Conservation (phyloP, 208 protist species). For the Crithidia bombi region DNA sequence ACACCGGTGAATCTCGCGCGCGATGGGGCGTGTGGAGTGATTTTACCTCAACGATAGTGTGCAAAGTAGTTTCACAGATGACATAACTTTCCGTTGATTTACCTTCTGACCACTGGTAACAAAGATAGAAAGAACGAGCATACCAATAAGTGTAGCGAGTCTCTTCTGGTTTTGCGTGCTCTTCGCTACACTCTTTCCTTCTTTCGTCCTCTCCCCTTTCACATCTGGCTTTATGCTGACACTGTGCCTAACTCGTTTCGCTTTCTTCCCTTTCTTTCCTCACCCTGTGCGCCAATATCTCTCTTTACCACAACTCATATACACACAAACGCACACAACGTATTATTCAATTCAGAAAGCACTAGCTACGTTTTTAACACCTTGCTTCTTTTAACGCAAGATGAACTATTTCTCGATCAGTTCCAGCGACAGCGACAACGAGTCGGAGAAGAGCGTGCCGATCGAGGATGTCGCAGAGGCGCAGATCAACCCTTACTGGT, state of each 20-base stretch:
- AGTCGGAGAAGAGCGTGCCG: conserved; percentile 50
- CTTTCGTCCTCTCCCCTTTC: neutral
- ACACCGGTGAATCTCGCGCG: too few species aligned
- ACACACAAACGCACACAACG: neutral
- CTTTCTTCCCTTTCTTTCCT: conserved; percentile 4
- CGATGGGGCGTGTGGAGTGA: too few species aligned
- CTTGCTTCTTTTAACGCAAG: conserved; percentile 33
- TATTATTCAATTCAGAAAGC: neutral
- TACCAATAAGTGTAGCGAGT: too few species aligned
- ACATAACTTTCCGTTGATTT: too few species aligned
- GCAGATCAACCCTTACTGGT: conserved; percentile 76
- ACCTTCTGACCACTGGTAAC: too few species aligned
- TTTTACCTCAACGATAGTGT: too few species aligned
- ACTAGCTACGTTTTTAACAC: conserved; percentile 6
- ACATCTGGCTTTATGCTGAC: too few species aligned
- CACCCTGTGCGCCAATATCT: neutral
- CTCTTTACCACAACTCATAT: neutral
- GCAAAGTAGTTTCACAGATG: too few species aligned
- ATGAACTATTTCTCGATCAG: conserved; percentile 43
- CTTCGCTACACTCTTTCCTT: neutral
- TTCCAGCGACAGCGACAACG: conserved; percentile 64
- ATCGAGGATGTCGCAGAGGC: conserved; percentile 52
- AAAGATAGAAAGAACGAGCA: too few species aligned
- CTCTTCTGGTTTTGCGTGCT: too few species aligned
- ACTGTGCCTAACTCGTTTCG: neutral